Evolutionary conservation across 257 asterid species (phyloP).

Genomic region (Solanum dulcamara): DNA sequence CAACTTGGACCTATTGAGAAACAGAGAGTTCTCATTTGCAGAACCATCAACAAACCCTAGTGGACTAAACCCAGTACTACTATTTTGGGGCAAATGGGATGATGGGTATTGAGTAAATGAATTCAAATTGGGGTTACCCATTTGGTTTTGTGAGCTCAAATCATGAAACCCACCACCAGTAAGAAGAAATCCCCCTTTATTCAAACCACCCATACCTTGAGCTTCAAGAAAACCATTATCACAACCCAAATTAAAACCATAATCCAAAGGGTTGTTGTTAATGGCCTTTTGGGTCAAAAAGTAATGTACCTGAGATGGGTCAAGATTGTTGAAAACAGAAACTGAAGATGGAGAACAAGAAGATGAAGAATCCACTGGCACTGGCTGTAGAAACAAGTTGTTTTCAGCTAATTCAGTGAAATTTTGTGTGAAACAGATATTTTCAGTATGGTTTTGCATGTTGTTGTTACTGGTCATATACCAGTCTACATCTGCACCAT

Average conservation of each 20-base stretch:
- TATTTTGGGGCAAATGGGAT: constrained; percentile 18
- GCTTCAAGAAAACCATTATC: constrained; percentile 52
- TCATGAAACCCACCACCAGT: constrained; percentile 22
- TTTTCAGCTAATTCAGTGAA: constrained; percentile 28
- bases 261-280: constrained; percentile 16
- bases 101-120: constrained; percentile 16
- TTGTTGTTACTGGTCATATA: constrained; percentile 14
- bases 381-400: constrained; percentile 33
- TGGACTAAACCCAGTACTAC: constrained; percentile 24
- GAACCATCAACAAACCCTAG: constrained; percentile 25
- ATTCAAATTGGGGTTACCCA: constrained; percentile 25
- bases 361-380: constrained; percentile 49
- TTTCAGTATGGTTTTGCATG: constrained; percentile 30
- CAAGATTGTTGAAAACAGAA: constrained; percentile 26
- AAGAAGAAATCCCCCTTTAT: constrained; percentile 15
- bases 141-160: constrained; percentile 28
- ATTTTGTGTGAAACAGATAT: constrained; percentile 37
- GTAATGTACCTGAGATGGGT: constrained; percentile 46
- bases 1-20: constrained; percentile 54
- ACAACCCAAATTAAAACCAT: constrained; percentile 40
- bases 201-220: constrained; percentile 18
- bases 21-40: constrained; percentile 28
- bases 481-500: constrained; percentile 61
- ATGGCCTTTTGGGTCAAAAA: constrained; percentile 30
- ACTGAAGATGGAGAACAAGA: constrained; percentile 78